Percentiles rank a stretch among this genome's conserved stretches.
Evolutionary conservation across 2,329 filamentous ascomycete species (phyloP).

Genomic region (Beauveria medogensis): DNA sequence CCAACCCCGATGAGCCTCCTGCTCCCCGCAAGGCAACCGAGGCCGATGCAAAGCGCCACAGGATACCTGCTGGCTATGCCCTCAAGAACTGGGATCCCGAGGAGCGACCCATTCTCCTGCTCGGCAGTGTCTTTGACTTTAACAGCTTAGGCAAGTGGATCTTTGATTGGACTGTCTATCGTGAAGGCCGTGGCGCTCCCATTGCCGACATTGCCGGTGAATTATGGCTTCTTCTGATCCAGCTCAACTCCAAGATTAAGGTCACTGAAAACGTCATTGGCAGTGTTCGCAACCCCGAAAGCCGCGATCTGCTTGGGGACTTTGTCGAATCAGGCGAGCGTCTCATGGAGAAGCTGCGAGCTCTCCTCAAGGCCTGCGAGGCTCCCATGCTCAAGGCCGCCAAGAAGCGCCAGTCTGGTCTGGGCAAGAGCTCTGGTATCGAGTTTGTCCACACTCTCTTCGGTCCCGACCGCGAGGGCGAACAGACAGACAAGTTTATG

Average conservation of each 20-base stretch:
- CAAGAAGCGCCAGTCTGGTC: conserved; percentile 58
- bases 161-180: conserved; percentile 97
- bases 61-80: conserved; percentile 83
- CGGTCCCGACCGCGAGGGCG: conserved; percentile 79
- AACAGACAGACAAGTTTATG: conserved; percentile 91
- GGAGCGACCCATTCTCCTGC: conserved; percentile 86
- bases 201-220: conserved; percentile 90
- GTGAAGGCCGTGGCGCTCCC: conserved; percentile 71
- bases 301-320: conserved; percentile 74
- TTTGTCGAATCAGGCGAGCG: conserved; percentile 86
- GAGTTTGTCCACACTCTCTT: conserved; percentile 97
- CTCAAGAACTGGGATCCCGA: conserved; percentile 97
- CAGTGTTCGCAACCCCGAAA: conserved; percentile 64
- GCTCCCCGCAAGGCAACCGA: conserved; percentile 45
- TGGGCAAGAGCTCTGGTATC: conserved; percentile 85
- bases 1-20: conserved; percentile 27
- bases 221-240: conserved; percentile 89
- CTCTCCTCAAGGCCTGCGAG: conserved; percentile 84
- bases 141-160: conserved; percentile 99
- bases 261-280: conserved; percentile 71
- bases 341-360: conserved; percentile 75
- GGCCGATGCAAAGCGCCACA: conserved; percentile 53
- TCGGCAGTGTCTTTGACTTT: conserved; percentile 93
- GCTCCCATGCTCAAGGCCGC: conserved; percentile 88
- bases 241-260: conserved; percentile 90